Conservation (phyloP, 768 basidiomycete genomes). For the Russula sp. region DNA sequence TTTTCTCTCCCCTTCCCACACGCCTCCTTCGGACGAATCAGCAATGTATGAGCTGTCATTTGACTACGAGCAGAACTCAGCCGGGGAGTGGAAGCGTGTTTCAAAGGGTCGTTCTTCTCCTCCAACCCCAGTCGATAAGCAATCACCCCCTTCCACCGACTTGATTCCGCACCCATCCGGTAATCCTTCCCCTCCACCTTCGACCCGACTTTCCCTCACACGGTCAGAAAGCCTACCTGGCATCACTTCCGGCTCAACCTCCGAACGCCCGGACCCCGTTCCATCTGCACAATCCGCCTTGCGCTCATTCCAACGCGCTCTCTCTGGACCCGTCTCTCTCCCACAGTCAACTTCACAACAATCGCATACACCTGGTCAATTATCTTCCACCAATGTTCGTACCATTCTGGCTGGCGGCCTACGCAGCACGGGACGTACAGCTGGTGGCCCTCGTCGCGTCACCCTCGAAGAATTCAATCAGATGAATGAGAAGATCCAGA, state of each 20-base stretch:
- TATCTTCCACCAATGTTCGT: slow-evolving; percentile 30
- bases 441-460: slow-evolving; percentile 39
- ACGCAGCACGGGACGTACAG: slow-evolving; percentile 38
- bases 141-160: slow-evolving; percentile 28
- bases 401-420: slow-evolving; percentile 34
- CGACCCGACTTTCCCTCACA: slow-evolving; percentile 50
- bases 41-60: slow-evolving; percentile 65
- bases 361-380: slow-evolving; percentile 34
- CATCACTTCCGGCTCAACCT: slow-evolving; percentile 36
- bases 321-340: slow-evolving; percentile 51
- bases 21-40: slow-evolving; percentile 54
- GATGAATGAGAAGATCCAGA: slow-evolving; percentile 36
- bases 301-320: slow-evolving; percentile 64
- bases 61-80: slow-evolving; percentile 55
- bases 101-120: slow-evolving; percentile 52
- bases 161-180: slow-evolving; percentile 34
- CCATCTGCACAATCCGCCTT: slow-evolving; percentile 35
- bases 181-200: slow-evolving; percentile 38
- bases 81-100: slow-evolving; percentile 55
- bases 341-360: slow-evolving; percentile 36
- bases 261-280: slow-evolving; percentile 34
- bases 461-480: slow-evolving; percentile 39
- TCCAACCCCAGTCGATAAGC: slow-evolving; percentile 42
- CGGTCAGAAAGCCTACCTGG: slow-evolving; percentile 65
- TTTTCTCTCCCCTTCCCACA: not conserved